phyloP scores from a whole-genome alignment of 176 grass and related monocot species.

The Cenchrus fungigraminus region DNA sequence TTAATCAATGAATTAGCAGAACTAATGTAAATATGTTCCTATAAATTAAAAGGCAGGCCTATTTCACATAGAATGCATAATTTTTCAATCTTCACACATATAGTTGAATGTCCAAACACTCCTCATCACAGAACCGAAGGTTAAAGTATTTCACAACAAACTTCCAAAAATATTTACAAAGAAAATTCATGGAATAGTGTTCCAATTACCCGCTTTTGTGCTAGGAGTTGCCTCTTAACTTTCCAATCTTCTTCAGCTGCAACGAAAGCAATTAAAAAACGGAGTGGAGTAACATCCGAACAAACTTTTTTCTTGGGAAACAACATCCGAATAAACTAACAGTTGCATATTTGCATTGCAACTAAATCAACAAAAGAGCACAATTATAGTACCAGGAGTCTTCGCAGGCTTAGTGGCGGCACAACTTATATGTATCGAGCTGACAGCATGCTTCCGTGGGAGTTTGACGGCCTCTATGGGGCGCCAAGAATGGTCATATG shows the following conservation, averaged over 20 bases:
- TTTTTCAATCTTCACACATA: not conserved
- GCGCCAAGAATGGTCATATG: slow-evolving; percentile 55
- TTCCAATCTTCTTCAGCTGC: slow-evolving; percentile 98
- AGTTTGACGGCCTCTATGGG: slow-evolving; percentile 44
- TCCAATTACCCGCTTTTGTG: slow-evolving; percentile 77
- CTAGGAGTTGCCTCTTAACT: slow-evolving; percentile 75
- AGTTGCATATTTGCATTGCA: not conserved
- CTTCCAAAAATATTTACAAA: not conserved
- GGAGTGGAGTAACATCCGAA: slow-evolving; percentile 32
- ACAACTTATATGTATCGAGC: slow-evolving; percentile 59
- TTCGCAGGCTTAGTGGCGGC: slow-evolving; percentile 90
- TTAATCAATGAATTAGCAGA: slow-evolving; percentile 20
- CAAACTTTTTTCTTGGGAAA: not conserved
- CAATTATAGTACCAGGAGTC: slow-evolving; percentile 63
- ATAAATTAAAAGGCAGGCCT: slow-evolving; percentile 31
- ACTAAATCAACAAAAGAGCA: not conserved
- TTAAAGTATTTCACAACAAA: slow-evolving; percentile 13
- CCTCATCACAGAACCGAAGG: not conserved
- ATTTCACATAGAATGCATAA: slow-evolving; percentile 24
- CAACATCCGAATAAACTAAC: slow-evolving; percentile 34
- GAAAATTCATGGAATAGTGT: not conserved
- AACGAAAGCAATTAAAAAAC: slow-evolving; percentile 7
- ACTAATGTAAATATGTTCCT: slow-evolving; percentile 22
- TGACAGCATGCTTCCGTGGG: slow-evolving; percentile 11
- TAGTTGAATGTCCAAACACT: not conserved